A percentile compares a stretch with the other conserved stretches of the same genome.
Conservation (phyloP, 75 land plant genomes). For the Pinus taeda region DNA sequence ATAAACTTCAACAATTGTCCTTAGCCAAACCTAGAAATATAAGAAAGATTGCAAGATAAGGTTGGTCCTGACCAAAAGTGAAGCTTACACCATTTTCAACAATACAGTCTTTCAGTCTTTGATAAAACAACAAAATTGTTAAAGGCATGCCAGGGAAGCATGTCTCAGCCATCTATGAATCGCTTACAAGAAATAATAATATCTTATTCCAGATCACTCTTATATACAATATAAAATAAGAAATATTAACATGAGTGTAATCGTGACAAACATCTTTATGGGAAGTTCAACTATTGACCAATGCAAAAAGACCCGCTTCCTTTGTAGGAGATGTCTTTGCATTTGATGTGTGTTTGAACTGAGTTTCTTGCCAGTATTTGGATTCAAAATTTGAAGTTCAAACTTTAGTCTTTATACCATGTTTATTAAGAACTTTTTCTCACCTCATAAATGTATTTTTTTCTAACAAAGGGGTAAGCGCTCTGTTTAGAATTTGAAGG, state of each 20-base stretch:
- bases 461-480: not conserved
- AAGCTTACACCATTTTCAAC: no score
- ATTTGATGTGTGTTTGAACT: conserved; percentile 8
- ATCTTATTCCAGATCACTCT: no score
- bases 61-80: no score
- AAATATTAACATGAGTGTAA: not conserved
- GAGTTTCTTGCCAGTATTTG: not conserved
- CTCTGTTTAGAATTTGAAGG: not conserved
- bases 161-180: no score
- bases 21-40: no score
- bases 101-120: no score
- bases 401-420: not conserved
- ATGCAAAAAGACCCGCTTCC: not conserved
- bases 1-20: no score
- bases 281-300: not conserved
- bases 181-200: no score
- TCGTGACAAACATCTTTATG: not conserved
- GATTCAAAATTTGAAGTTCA: not conserved
- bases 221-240: no score
- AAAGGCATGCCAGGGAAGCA: no score
- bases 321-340: not conserved
- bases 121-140: no score
- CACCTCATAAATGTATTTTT: not conserved
- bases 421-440: not conserved
- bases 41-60: no score